Base-by-base conservation (phyloP, 2,329 filamentous ascomycete species). In the Pseudocercospora pini-densiflorae region DNA sequence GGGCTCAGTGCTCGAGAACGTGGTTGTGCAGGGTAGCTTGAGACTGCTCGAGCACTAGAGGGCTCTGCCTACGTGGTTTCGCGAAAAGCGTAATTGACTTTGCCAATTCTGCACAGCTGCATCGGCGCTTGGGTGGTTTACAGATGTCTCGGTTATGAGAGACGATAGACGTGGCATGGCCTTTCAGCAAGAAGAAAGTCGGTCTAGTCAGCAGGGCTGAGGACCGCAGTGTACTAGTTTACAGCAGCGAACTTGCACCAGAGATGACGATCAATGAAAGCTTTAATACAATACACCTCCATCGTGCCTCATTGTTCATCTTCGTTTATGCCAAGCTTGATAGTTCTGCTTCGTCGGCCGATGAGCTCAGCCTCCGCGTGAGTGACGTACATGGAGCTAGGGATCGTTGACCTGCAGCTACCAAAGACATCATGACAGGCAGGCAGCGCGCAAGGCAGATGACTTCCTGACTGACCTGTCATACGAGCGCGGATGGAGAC, bases 1-100 rank as follows among this genome's bases (percentile, higher is more conserved):
- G 21, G 95, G 95, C 79, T 97, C 94, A 21, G 92, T 99, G 76
- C 87, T 99, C 66, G 95, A 99, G 87, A 99, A 99, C 83, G 95
- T 98, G 14, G 95, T 99, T 60, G 95, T 99, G 65, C 95, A 99
- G 87, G 95, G 95, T 77, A 97, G 93, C 82, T 88, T 99, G 87
- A 85, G 89, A 77, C 83, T 90, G 77, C 81, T 90, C 71, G 88
- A 90, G 83, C 88, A 90, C 79, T 90, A 88, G 76, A 71, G 47
- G 24, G 49, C 23, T 31, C 16, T 10, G 31, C 47, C 27, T 8
- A 21, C 23, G n/a, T 16, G 36, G 51, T 43, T 47, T 49, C 29
- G 24, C 36, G 23, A 19, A 36, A 61, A 49, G 31, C 21, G 12
- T 29, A 24, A 59, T 14, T 31, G 51, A 49, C 14, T 53, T 51